Evolutionary conservation across 2,329 filamentous ascomycete species (phyloP), one percentile per base, ranked within the genome.

Genomic region (Niveomyces coronatus): DNA sequence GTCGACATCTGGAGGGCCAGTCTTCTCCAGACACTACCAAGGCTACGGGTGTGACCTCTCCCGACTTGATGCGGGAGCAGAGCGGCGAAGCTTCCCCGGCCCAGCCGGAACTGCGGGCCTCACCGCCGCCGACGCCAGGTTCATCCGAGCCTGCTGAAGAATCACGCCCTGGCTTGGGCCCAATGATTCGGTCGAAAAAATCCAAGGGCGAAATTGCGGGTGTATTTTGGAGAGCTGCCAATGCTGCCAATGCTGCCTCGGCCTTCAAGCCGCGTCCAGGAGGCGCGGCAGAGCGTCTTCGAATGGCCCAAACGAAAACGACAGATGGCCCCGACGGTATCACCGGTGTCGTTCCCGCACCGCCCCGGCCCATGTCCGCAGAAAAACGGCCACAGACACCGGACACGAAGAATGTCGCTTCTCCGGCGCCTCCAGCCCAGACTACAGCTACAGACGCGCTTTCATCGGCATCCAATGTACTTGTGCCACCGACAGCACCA

Each of bases 251-350:
- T 10, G 62, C 58, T 26, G 71, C 71, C 1, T 54, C 53, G 10
- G 62, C 62, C 8, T 96, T 96, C 63, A 93, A 89, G 53, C 89
- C 89, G 15, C 77, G 89, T 41, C 79, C 81, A 23, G 89, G 89
- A 41, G 89, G 88, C 46, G 88, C 86, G 16, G 87, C 79, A 36
- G 86, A 93, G 44, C 80, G 83, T 36, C 64, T 94, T 37, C 69
- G 82, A 39, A 74, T 79, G 36, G 67, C 71, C 24, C 71, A 76
- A 40, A 67, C 64, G 45, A 76, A 72, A 40, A 57, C 60, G n/a
- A 62, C 61, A 3, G 74, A 82, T 17, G 86, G 82, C 5, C 83
- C 86, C 6, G 88, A 95, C 62, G 89, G 88, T 3, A 94, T 95
- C 46, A 94, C 82, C 10, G 76, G 81, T 27, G 88, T 95, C 26